Evolutionary conservation across 257 asterid species (phyloP), one percentile per base, ranked within the genome.

Genomic region (Scutellaria barbata): DNA sequence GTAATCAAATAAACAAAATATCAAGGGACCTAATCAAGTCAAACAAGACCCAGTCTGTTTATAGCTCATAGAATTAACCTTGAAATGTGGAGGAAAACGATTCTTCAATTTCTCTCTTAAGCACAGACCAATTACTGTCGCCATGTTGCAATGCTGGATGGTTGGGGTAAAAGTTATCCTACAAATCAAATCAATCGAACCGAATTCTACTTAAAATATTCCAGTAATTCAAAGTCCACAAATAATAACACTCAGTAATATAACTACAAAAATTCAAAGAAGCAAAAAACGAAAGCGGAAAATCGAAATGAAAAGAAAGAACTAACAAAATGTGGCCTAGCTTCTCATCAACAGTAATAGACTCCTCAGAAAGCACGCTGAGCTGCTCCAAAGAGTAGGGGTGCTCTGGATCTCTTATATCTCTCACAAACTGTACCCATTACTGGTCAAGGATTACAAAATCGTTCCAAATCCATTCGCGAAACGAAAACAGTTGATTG

Each of bases 131-230:
- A 93, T 90, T 2, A 90, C 95, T 0, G 89, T 85, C 2, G 98
- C 95, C 98, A 93, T 87, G 83, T 83, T 93, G 89, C 98, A 90
- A 71, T 93, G 97, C 79, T 87, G 96, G 68, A 93, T 89, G n/a
- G 98, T 93, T 6, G 98, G 97, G 4, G 90, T 93, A 88, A 93
- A 93, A 56, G 91, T 89, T 52, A 93, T 82, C 95, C 98, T 92
- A n/a, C 63, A 72, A 53, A 68, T 18, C 63, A 72, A 53, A 68
- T 18, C 20, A 57, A 58, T 1, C 40, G 8, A 40, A 39, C 9
- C 5, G 20, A 60, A 14, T 46, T 46, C 52, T 17, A 46, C 52
- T 46, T 45, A 45, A 45, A 8, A 45, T 9, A n/a, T 45, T 45
- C 35, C 45, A 13, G 22, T 53, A 22, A 16, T 12, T 25, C 7